Evolutionary conservation across 805 yeast species (phyloP).

Genomic region (Sungouiella blattae): DNA sequence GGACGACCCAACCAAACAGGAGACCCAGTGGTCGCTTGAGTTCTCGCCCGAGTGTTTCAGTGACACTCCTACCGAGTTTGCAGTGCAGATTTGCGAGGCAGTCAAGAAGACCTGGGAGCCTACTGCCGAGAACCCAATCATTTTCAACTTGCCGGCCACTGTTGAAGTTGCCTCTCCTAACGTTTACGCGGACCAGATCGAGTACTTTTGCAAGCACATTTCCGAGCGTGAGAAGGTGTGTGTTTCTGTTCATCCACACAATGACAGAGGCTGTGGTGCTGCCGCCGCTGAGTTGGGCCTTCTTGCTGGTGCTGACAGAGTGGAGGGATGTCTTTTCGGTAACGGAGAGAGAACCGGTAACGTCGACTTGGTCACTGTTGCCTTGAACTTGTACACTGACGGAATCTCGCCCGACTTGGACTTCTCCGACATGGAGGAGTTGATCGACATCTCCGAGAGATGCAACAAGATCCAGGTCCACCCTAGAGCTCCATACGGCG

Average conservation of each 20-base stretch:
- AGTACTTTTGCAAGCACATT: slow-evolving; percentile 65
- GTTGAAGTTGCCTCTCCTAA: slow-evolving; percentile 77
- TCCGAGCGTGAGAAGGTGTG: slow-evolving; percentile 68
- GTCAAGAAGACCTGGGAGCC: slow-evolving; percentile 80
- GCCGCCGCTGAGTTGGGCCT: slow-evolving; percentile 78
- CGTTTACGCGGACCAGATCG: slow-evolving; percentile 77
- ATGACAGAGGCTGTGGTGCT: slow-evolving; percentile 81
- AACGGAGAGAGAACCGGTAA: slow-evolving; percentile 86
- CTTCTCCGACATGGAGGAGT: slow-evolving; percentile 62
- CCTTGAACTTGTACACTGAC: slow-evolving; percentile 73
- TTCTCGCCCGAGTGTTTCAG: slow-evolving; percentile 78
- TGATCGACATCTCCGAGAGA: slow-evolving; percentile 67
- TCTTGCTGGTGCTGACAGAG: slow-evolving; percentile 83
- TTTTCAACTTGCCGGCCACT: slow-evolving; percentile 78
- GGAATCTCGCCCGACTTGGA: slow-evolving; percentile 72
- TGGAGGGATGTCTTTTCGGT: slow-evolving; percentile 79
- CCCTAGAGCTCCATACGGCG: slow-evolving; percentile 78
- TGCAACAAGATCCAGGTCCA: slow-evolving; percentile 75
- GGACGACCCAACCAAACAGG: slow-evolving; percentile 64
- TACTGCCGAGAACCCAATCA: slow-evolving; percentile 66
- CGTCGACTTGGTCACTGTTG: slow-evolving; percentile 73
- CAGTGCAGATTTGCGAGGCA: slow-evolving; percentile 75
- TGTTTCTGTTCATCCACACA: slow-evolving; percentile 72
- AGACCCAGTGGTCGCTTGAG: slow-evolving; percentile 67
- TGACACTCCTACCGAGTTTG: slow-evolving; percentile 71